Evolutionary conservation across 78 protist genomes (phyloP).

Genomic region (Dictyostelium purpureum): DNA sequence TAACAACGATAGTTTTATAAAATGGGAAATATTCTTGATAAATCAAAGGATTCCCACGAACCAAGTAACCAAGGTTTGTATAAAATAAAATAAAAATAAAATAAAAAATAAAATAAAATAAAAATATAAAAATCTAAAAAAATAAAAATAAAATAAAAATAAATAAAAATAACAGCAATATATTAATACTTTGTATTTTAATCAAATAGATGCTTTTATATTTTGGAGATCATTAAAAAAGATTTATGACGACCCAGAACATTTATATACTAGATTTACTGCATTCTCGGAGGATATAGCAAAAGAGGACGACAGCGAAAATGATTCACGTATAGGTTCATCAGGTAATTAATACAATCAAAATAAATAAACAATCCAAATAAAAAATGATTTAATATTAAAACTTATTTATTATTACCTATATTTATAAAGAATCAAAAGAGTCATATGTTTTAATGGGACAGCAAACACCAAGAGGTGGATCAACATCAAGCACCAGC

Average conservation of each 20-base stretch:
- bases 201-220: constrained; percentile 72
- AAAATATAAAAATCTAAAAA: too few relatives aligned
- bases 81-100: too few relatives aligned
- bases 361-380: too few relatives aligned
- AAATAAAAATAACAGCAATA: too few relatives aligned
- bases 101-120: too few relatives aligned
- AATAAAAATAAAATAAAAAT: too few relatives aligned
- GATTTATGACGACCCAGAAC: constrained; percentile 39
- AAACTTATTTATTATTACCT: too few relatives aligned
- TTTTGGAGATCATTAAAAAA: constrained; percentile 47
- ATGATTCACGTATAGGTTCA: background rate
- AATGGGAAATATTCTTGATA: constrained; percentile 31
- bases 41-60: background rate
- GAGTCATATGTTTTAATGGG: constrained; percentile 38
- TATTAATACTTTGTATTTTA: too few relatives aligned
- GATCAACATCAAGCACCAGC: too few relatives aligned
- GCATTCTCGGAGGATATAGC: constrained; percentile 1
- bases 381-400: too few relatives aligned
- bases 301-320: background rate
- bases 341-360: background rate
- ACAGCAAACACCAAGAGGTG: background rate
- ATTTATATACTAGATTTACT: background rate
- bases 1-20: too few relatives aligned
- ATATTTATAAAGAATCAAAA: constrained; percentile 22
- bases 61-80: background rate